Evolutionary conservation across 1,284 basidiomycete species (phyloP).

Genomic region (Thecaphora thlaspeos): DNA sequence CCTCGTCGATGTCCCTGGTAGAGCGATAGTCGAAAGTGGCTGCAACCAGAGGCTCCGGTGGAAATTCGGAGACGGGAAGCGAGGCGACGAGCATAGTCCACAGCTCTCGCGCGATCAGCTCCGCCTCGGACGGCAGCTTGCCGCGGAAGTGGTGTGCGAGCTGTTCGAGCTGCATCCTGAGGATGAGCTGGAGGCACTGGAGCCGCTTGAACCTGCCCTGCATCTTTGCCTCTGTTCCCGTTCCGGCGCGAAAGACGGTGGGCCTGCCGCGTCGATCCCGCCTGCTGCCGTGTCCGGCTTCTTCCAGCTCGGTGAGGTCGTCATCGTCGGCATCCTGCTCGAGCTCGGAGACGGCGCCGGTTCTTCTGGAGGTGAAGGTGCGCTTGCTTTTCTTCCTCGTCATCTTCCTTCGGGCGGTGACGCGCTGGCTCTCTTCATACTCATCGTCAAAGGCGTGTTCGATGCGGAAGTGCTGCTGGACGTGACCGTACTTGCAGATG

Average conservation of each 20-base stretch:
- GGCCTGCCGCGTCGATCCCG: conserved; percentile 15
- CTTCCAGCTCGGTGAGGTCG: too few relatives aligned
- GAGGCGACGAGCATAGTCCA: conserved; percentile 45
- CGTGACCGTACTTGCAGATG: conserved; percentile 40
- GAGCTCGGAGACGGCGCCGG: too few relatives aligned
- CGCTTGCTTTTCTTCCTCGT: background rate
- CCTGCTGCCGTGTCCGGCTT: too few relatives aligned
- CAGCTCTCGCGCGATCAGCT: conserved; percentile 43
- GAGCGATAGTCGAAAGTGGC: conserved; percentile 31
- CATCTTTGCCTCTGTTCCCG: conserved; percentile 23
- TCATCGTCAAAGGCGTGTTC: conserved; percentile 35
- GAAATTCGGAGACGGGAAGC: conserved; percentile 21
- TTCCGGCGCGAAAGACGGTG: conserved; percentile 23
- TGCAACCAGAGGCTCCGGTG: conserved; percentile 33
- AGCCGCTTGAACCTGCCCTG: conserved; percentile 31
- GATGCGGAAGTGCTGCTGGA: conserved; percentile 34
- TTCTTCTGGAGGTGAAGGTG: too few relatives aligned
- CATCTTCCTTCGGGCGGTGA: conserved; percentile 3
- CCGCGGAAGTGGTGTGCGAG: conserved; percentile 24
- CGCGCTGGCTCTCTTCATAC: conserved; percentile 1
- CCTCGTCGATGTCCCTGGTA: conserved; percentile 17
- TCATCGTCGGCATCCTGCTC: background rate
- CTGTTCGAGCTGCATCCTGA: conserved; percentile 39
- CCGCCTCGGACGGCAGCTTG: conserved; percentile 32
- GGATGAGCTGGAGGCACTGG: conserved; percentile 43